Evolutionary conservation across 768 basidiomycete species (phyloP).

Genomic region (Russula sp.): DNA sequence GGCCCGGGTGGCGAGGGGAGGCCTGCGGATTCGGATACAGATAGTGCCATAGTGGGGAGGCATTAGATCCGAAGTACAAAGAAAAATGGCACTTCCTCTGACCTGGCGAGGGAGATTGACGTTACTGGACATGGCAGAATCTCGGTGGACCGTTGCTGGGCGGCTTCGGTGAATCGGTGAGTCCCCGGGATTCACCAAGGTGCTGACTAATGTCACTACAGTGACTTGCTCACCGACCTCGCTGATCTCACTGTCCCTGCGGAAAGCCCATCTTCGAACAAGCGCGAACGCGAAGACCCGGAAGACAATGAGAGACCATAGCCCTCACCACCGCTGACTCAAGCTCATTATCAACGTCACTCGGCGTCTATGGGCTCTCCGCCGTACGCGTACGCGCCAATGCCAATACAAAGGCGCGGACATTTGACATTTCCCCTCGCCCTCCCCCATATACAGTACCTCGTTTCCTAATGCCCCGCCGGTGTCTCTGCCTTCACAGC

Average conservation of each 20-base stretch:
- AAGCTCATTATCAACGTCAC: neutral
- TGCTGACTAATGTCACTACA: slow-evolving; percentile 3
- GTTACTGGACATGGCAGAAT: slow-evolving; percentile 26
- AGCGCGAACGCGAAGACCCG: slow-evolving; percentile 23
- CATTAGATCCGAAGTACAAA: no score
- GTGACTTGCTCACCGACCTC: slow-evolving; percentile 25
- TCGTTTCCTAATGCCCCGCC: neutral
- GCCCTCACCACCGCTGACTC: neutral
- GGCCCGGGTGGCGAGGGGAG: neutral
- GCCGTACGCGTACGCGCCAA: neutral
- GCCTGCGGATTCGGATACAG: neutral
- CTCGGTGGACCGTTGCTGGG: slow-evolving; percentile 28
- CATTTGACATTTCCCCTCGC: neutral
- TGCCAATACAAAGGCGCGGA: neutral
- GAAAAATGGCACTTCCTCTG: slow-evolving; percentile 41
- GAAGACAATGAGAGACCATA: slow-evolving; percentile 14
- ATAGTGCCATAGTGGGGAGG: no score
- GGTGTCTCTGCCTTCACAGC: neutral
- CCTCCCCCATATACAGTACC: neutral
- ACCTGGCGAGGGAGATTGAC: slow-evolving; percentile 46
- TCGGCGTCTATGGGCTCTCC: neutral
- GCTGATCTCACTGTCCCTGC: slow-evolving; percentile 24
- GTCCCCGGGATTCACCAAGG: neutral
- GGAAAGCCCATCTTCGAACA: slow-evolving; percentile 23
- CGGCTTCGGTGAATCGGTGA: slow-evolving; percentile 27